A percentile compares a stretch with the other conserved stretches of the same genome.
Evolutionary conservation across 495 filamentous ascomycete genomes (phyloP).

Genomic region (Annulohypoxylon stygium): DNA sequence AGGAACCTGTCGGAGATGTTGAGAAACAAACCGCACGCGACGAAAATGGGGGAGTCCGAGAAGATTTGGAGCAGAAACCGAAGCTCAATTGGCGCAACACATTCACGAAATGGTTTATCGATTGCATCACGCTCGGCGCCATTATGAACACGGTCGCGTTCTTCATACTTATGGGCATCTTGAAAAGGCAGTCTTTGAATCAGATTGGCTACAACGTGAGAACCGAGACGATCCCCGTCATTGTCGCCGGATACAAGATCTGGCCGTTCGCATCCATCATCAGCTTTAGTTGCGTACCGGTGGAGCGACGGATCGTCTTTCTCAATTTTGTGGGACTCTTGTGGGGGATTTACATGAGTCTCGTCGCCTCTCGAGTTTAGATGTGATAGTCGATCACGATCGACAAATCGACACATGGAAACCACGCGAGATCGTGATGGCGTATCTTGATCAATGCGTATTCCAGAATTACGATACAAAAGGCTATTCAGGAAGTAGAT

Average conservation of each 20-base stretch:
- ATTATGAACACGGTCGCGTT: conserved; percentile 53
- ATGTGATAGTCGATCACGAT: conserved; percentile 36
- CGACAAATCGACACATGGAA: conserved; percentile 35
- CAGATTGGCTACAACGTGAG: conserved; percentile 45
- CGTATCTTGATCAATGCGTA: conserved; percentile 36
- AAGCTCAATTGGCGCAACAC: conserved; percentile 51
- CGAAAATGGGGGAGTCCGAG: conserved; percentile 22
- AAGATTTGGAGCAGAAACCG: conserved; percentile 31
- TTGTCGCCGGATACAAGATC: conserved; percentile 53
- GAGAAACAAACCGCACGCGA: conserved; percentile 45
- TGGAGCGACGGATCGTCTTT: conserved; percentile 53
- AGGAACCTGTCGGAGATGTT: conserved; percentile 26
- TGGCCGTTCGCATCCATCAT: conserved; percentile 55
- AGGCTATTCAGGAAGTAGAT: conserved; percentile 6
- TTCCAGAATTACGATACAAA: background rate
- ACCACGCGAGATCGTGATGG: conserved; percentile 22
- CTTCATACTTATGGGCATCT: conserved; percentile 51
- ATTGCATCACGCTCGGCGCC: conserved; percentile 53
- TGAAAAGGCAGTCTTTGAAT: conserved; percentile 44
- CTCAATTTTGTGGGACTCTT: conserved; percentile 53
- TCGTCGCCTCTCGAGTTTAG: conserved; percentile 52
- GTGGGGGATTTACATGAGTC: conserved; percentile 55
- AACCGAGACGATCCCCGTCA: conserved; percentile 51
- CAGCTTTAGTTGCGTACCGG: conserved; percentile 52
- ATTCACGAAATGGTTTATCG: conserved; percentile 52